Conservation (phyloP, 768 basidiomycete genomes). For the Rhodotorula graminis region DNA sequence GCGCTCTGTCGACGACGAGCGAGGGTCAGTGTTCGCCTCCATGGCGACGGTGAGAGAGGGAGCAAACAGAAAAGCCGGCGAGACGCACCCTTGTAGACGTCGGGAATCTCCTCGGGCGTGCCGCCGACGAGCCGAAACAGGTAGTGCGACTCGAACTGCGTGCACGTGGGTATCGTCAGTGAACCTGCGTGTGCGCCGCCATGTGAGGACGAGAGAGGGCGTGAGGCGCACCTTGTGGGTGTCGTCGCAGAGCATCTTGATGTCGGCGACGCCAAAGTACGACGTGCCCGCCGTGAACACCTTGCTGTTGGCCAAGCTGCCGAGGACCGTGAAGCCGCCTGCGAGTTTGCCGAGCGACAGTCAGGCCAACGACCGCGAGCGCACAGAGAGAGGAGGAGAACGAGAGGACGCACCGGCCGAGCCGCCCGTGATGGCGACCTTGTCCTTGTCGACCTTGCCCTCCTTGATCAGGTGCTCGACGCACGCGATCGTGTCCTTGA, state of each 20-base stretch:
- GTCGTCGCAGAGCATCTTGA: slow-evolving; percentile 56
- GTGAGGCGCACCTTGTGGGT: slow-evolving; percentile 55
- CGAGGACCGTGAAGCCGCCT: slow-evolving; percentile 67
- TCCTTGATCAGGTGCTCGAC: slow-evolving; percentile 53
- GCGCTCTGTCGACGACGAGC: slow-evolving; percentile 45
- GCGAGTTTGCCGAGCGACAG: background rate
- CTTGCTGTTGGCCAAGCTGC: slow-evolving; percentile 49
- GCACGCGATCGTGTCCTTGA: slow-evolving; percentile 62
- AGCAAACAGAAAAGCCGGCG: background rate
- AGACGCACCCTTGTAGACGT: slow-evolving; percentile 53
- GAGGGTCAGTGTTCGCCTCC: background rate
- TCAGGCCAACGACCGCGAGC: no score
- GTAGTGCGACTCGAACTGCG: slow-evolving; percentile 46
- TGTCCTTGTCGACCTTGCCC: slow-evolving; percentile 60
- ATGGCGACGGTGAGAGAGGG: no score
- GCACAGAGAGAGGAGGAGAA: background rate
- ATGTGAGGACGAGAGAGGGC: background rate
- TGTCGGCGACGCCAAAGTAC: slow-evolving; percentile 65
- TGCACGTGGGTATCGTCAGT: no score
- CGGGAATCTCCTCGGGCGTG: slow-evolving; percentile 54
- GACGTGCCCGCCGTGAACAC: slow-evolving; percentile 64
- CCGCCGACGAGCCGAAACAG: slow-evolving; percentile 63
- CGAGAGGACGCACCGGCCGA: slow-evolving; percentile 53
- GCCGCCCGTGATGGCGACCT: slow-evolving; percentile 66
- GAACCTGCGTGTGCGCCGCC: no score